Evolutionary conservation across 768 basidiomycete genomes (phyloP).

Genomic region (Leccinum disarticulatum): DNA sequence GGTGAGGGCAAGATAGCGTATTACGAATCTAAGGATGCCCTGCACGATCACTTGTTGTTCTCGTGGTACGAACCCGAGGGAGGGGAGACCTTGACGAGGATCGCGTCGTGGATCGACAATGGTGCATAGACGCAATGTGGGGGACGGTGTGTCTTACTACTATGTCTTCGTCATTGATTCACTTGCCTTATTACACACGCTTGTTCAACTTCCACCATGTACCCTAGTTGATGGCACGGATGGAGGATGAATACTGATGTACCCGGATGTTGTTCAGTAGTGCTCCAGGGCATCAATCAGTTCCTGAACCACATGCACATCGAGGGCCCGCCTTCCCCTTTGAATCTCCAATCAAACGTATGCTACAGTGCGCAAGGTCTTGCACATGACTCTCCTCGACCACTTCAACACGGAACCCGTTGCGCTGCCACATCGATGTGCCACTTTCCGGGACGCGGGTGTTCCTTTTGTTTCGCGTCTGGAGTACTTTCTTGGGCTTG

Average conservation of each 20-base stretch:
- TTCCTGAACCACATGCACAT: not conserved
- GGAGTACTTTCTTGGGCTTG: too few relatives aligned
- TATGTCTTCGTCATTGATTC: too few relatives aligned
- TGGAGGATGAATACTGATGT: not conserved
- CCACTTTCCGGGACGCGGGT: not conserved
- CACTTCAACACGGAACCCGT: not conserved
- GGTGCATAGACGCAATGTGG: not conserved
- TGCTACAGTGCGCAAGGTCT: too few relatives aligned
- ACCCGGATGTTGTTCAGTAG: not conserved
- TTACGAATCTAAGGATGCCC: constrained; percentile 48
- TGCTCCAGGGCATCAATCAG: not conserved
- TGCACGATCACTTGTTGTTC: constrained; percentile 56
- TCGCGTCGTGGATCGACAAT: constrained; percentile 46
- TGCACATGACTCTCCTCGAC: too few relatives aligned
- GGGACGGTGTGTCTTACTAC: not conserved
- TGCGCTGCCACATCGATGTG: not conserved
- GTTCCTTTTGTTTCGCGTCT: too few relatives aligned
- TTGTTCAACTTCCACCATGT: not conserved
- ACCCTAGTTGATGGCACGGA: not conserved
- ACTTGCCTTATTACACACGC: not conserved
- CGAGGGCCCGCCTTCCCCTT: not conserved
- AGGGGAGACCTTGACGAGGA: constrained; percentile 44
- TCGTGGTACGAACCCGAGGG: constrained; percentile 57
- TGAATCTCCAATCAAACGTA: not conserved
- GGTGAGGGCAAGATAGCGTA: constrained; percentile 42